Evolutionary conservation across 164 flowering plant genomes (phyloP), one percentile per base, ranked within the genome.

Genomic region (Berberis vulgaris): DNA sequence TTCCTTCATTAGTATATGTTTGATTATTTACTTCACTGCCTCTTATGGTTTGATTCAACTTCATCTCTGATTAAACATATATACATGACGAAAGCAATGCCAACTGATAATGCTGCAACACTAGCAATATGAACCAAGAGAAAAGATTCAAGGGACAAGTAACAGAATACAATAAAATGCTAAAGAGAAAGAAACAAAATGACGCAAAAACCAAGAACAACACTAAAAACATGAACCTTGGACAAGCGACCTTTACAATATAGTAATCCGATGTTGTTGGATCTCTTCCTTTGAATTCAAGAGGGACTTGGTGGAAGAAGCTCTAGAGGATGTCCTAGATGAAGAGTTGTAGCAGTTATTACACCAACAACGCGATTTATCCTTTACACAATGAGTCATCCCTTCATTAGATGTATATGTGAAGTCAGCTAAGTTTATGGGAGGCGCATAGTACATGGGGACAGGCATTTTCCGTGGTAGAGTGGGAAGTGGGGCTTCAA

Each of bases 381-480:
- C 65, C 43, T 62, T 61, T 11, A 38, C 59, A 13, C 61, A 49
- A 6, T 12, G 40, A 49, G 26, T 52, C 62, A 47, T 26, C 26
- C 26, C 44, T 7, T 12, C 41, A 4, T 46, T 39, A 46, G 59
- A 61, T 26, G 59, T 61, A 43, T 58, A 68, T 1, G 57, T n/a
- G 5, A 70, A 63, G 3, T 64, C 52, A 7, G 59, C n/a, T 41
- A 61, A 13, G 10, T 71, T 43, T 38, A 71, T 43, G 2, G 67
- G 55, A 7, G 72, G 70, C 11, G 67, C 59, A 40, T 47, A 72
- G 26, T 72, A 76, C 42, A 43, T 57, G 6, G 79, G 76, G 67
- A 79, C 80, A 0, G 86, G 84, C 75, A 80, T 62, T 26, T 69
- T 75, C 0, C 71, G 47, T 2, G 87, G 84, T 5, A 81, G 69